A percentile compares a stretch with the other conserved stretches of the same genome.
These are phyloP conservation scores for Corynascus novoguineensis DNA, from an alignment of 495 filamentous ascomycete genomes.

Conservation along the genomic window DNA sequence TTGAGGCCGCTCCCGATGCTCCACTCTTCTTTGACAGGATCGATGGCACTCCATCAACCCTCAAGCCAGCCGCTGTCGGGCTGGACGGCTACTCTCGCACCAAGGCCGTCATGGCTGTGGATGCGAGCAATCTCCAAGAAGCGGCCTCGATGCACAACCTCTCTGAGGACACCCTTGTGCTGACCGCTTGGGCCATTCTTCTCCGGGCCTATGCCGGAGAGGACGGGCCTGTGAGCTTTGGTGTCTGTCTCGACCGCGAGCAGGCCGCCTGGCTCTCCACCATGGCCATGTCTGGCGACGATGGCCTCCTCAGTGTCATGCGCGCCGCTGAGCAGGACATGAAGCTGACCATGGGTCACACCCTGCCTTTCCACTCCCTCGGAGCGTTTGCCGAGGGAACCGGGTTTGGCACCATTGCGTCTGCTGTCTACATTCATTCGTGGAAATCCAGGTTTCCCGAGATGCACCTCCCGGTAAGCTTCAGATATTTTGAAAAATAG, in stretches of 20 bases:
- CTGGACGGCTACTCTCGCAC: constrained; percentile 5
- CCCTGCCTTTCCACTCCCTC: constrained; percentile 8
- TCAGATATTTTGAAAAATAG: background rate
- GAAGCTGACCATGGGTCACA: constrained; percentile 11
- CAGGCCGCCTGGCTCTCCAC: constrained; percentile 10
- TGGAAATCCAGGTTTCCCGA: constrained; percentile 5
- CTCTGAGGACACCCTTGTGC: constrained; percentile 6
- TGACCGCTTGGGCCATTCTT: constrained; percentile 8
- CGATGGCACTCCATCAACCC: background rate
- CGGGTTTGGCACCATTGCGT: background rate
- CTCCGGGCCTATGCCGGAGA: constrained; percentile 8
- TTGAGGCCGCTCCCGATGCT: background rate
- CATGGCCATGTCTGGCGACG: constrained; percentile 6
- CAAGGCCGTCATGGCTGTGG: constrained; percentile 11
- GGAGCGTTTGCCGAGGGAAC: constrained; percentile 6
- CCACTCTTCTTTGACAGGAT: constrained; percentile 6
- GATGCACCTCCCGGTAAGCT: constrained; percentile 8
- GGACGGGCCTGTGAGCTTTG: constrained; percentile 10
- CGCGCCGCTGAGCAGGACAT: constrained; percentile 11
- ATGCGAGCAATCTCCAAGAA: constrained; percentile 4
- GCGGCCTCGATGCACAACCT: constrained; percentile 6
- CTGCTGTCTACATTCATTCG: constrained; percentile 5
- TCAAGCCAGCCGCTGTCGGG: background rate
- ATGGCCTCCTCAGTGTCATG: constrained; percentile 4
- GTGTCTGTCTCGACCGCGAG: constrained; percentile 11